Evolutionary conservation across 371 early-diverging fungal genomes (phyloP), one percentile per base, ranked within the genome.

Genomic region (Mortierella sp.): DNA sequence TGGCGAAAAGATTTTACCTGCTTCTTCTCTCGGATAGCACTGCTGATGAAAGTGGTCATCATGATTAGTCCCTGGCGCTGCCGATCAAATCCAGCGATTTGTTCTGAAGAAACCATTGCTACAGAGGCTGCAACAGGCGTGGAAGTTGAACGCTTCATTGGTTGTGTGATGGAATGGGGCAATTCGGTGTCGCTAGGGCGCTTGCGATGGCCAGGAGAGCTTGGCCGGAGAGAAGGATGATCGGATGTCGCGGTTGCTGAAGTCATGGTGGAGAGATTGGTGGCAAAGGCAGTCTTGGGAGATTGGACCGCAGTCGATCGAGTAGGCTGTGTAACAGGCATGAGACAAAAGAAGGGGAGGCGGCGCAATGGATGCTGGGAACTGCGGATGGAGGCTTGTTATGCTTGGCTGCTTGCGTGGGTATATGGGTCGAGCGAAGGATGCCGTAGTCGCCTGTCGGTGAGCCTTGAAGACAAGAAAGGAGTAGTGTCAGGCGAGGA

Each of bases 31-130:
- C 62, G 64, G 61, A 80, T 70, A 29, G 80, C 75, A 51, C 68
- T 80, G 55, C 64, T 52, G 59, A 80, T 74, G 44, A 67, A 80
- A 2, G 80, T 52, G 15, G 75, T 75, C 80, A 74, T 80, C 80
- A 80, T 66, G 43, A 69, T 50, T 48, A 64, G 68, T 21, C 72
- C 46, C 48, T 76, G 77, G 53, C 77, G 77, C 47, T 72, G 77
- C n/a, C 68, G 57, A 19, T 76, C 77, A 57, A 76, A 76, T 21
- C 68, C 72, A 18, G 68, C 72, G n/a, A 25, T 45, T 52, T 76
- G 72, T 46, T 76, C 72, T 18, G 68, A 59, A 16, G 77, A 68
- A 43, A 72, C 64, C 77, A 76, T 72, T 44, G 77, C 60, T 7
- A 65, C 64, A 11, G 77, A 76, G 25, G 68, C 65, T 16, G 57